Conservation (phyloP, 257 asterid species). For the Scutellaria galericulata region DNA sequence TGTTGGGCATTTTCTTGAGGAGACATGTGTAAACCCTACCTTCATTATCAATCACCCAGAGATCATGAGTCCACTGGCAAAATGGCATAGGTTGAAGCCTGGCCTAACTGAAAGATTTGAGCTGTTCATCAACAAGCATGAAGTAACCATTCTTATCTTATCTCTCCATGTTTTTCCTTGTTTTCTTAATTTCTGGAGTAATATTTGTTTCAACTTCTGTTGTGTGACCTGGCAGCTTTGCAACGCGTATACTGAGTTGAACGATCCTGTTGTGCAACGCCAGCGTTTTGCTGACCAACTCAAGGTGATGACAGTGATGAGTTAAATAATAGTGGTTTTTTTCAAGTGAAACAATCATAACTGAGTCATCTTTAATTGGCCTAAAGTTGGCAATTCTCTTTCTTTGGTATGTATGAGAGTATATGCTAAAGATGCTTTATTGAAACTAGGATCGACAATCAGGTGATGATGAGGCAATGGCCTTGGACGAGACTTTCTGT, state of each 20-base stretch:
- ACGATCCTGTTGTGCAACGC: constrained; percentile 94
- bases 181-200: background rate
- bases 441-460: constrained; percentile 82
- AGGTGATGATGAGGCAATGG: constrained; percentile 99
- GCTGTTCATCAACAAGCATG: constrained; percentile 89
- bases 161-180: background rate
- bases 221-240: constrained; percentile 55
- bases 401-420: background rate
- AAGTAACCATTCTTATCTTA: constrained; percentile 46
- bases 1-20: constrained; percentile 90
- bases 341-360: too few relatives aligned
- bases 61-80: constrained; percentile 95
- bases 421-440: constrained; percentile 14
- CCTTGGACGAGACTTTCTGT: constrained; percentile 82
- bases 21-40: constrained; percentile 74
- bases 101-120: constrained; percentile 90
- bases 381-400: background rate
- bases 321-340: background rate
- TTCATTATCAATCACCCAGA: constrained; percentile 94
- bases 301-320: constrained; percentile 52
- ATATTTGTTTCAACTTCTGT: background rate
- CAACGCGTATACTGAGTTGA: constrained; percentile 95
- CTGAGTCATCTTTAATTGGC: background rate
- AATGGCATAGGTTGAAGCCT: constrained; percentile 86
- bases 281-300: constrained; percentile 95